These are phyloP conservation scores for Glarea lozoyensis DNA, from an alignment of 495 filamentous ascomycete genomes.

Conservation along the genomic window DNA sequence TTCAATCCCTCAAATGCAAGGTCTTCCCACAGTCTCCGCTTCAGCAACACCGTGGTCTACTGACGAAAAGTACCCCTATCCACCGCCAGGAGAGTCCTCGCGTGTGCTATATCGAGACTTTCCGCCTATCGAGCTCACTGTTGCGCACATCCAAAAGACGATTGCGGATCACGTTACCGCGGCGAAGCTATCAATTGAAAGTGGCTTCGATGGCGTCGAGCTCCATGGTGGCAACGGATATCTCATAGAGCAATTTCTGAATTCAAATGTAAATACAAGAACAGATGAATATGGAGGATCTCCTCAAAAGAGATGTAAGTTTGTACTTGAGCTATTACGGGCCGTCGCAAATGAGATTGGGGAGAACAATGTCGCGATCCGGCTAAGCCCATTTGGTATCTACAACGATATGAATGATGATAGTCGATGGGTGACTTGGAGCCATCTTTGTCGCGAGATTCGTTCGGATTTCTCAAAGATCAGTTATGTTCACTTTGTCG, in stretches of 20 bases:
- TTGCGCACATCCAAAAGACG: constrained; percentile 31
- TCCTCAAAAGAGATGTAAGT: constrained; percentile 45
- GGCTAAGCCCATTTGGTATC: constrained; percentile 34
- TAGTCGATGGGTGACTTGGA: constrained; percentile 34
- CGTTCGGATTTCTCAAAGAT: constrained; percentile 32
- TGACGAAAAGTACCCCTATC: constrained; percentile 10
- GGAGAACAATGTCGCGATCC: constrained; percentile 19
- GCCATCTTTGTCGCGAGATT: constrained; percentile 31
- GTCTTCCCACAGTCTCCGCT: constrained; percentile 16
- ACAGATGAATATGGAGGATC: constrained; percentile 44
- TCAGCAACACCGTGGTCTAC: constrained; percentile 8
- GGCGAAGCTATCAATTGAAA: constrained; percentile 48
- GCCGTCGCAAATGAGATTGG: constrained; percentile 27
- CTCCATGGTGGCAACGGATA: constrained; percentile 56
- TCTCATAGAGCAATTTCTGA: constrained; percentile 52
- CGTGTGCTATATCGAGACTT: constrained; percentile 31
- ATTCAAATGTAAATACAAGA: constrained; percentile 47
- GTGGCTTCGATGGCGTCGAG: constrained; percentile 60
- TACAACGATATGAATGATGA: constrained; percentile 37
- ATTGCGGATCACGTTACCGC: constrained; percentile 32
- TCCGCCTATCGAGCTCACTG: constrained; percentile 36
- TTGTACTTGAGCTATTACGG: constrained; percentile 36
- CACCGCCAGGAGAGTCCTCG: constrained; percentile 6
- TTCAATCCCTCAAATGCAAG: constrained; percentile 33
- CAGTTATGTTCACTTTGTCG: constrained; percentile 42